phyloP scores from a whole-genome alignment of 1,284 basidiomycete species.

The Stereum hirsutum region DNA sequence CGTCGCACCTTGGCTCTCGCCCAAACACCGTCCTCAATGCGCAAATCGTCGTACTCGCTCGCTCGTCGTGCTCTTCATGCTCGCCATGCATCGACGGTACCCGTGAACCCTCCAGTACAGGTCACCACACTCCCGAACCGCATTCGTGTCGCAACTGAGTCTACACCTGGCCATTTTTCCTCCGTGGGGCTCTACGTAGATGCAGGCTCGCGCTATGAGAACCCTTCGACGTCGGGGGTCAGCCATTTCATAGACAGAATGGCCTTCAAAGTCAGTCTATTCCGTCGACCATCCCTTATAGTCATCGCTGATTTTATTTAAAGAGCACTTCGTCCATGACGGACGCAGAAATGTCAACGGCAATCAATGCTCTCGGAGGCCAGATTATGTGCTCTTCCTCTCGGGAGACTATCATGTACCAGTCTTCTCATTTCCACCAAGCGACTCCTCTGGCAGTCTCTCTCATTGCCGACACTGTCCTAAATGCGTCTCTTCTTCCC shows the following conservation, averaged over 20 bases:
- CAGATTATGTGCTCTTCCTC: slow-evolving; percentile 91
- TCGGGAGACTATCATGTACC: slow-evolving; percentile 96
- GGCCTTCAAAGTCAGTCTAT: slow-evolving; percentile 81
- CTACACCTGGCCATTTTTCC: slow-evolving; percentile 90
- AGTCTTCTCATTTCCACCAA: slow-evolving; percentile 89
- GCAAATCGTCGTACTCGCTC: slow-evolving; percentile 5
- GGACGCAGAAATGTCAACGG: slow-evolving; percentile 71
- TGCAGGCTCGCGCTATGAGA: slow-evolving; percentile 91
- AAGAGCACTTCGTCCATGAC: slow-evolving; percentile 54
- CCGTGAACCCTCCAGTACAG: slow-evolving; percentile 27
- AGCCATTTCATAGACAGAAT: slow-evolving; percentile 92
- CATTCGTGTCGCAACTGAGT: slow-evolving; percentile 87
- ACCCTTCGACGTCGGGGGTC: slow-evolving; percentile 64
- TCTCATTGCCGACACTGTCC: slow-evolving; percentile 87
- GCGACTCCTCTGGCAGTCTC: slow-evolving; percentile 78
- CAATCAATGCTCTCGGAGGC: slow-evolving; percentile 84
- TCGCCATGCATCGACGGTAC: slow-evolving; percentile 10
- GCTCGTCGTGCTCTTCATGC: slow-evolving; percentile 6
- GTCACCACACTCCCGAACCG: slow-evolving; percentile 89
- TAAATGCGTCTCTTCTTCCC: slow-evolving; percentile 67
- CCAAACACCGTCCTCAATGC: too few relatives aligned
- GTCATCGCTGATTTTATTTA: slow-evolving; percentile 2
- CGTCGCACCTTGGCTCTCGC: too few relatives aligned
- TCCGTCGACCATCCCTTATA: background rate
- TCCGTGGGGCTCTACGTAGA: slow-evolving; percentile 92